Percentiles rank a stretch among this genome's conserved stretches.
Conservation (phyloP, 164 flowering plant genomes). For the Hamamelis virginiana region DNA sequence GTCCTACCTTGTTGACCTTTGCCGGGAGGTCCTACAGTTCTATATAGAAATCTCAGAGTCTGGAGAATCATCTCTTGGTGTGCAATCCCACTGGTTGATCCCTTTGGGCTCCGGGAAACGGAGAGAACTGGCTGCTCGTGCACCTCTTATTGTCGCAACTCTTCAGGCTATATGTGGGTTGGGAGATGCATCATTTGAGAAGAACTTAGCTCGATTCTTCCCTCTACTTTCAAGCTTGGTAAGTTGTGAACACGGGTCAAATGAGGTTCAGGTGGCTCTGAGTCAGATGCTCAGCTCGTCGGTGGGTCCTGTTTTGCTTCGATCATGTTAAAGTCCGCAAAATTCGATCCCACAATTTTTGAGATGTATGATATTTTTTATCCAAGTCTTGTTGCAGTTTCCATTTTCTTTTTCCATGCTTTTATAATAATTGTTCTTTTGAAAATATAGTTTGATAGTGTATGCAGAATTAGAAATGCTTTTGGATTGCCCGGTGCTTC, state of each 20-base stretch:
- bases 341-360: constrained; percentile 14
- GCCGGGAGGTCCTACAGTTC: constrained; percentile 73
- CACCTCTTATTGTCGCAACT: constrained; percentile 80
- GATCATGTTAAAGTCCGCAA: constrained; percentile 63
- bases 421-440: constrained; percentile 21
- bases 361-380: constrained; percentile 44
- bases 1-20: constrained; percentile 62
- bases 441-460: constrained; percentile 47
- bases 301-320: constrained; percentile 84
- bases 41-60: constrained; percentile 56
- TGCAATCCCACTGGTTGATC: constrained; percentile 50
- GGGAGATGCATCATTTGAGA: constrained; percentile 59
- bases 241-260: constrained; percentile 93
- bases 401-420: constrained; percentile 9
- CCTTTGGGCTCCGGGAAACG: constrained; percentile 87
- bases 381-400: constrained; percentile 17
- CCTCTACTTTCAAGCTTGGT: constrained; percentile 80
- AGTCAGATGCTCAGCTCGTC: constrained; percentile 76
- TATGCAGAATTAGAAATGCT: constrained; percentile 36
- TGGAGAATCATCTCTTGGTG: constrained; percentile 37
- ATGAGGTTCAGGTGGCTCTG: constrained; percentile 83
- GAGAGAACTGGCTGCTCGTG: constrained; percentile 86
- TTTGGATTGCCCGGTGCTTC: constrained; percentile 24
- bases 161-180: constrained; percentile 75
- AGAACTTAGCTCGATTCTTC: constrained; percentile 60